A percentile compares a stretch with the other conserved stretches of the same genome.
These are phyloP conservation scores for Ceriops decandra DNA, from an alignment of 345 rosid genomes.

Conservation along the genomic window DNA sequence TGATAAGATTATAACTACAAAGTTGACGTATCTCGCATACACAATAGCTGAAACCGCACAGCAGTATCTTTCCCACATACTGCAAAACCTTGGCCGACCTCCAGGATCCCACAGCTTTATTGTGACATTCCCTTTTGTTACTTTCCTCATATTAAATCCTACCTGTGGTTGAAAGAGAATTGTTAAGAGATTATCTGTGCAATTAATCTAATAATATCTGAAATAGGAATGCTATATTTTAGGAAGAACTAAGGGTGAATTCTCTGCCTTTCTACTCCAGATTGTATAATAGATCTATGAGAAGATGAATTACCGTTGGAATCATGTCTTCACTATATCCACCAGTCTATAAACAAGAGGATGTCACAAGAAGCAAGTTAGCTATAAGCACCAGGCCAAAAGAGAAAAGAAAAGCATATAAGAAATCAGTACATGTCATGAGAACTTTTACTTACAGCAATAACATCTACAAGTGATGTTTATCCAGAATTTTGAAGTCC, in stretches of 20 bases:
- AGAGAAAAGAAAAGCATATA: conserved; percentile 7
- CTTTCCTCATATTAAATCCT: conserved; percentile 86
- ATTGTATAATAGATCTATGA: background rate
- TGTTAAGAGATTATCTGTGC: background rate
- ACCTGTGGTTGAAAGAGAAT: conserved; percentile 41
- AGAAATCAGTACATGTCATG: background rate
- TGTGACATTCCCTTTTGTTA: conserved; percentile 77
- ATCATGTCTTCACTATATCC: conserved; percentile 94
- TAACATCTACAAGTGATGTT: conserved; percentile 77
- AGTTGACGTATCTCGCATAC: conserved; percentile 25
- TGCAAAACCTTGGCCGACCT: conserved; percentile 56
- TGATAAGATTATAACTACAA: background rate
- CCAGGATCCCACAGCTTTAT: conserved; percentile 92
- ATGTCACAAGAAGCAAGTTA: conserved; percentile 8
- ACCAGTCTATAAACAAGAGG: conserved; percentile 52
- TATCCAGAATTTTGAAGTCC: conserved; percentile 90
- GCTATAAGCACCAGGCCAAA: conserved; percentile 20
- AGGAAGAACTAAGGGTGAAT: background rate
- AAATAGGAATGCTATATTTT: background rate
- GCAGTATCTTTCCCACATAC: conserved; percentile 81
- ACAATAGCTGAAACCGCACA: conserved; percentile 74
- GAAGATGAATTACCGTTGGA: conserved; percentile 54
- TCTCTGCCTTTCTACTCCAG: background rate
- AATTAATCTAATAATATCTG: background rate
- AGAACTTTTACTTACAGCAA: conserved; percentile 53